Conservation (phyloP, 192 early-diverging fungal genomes). For the Coemansia sp. region DNA sequence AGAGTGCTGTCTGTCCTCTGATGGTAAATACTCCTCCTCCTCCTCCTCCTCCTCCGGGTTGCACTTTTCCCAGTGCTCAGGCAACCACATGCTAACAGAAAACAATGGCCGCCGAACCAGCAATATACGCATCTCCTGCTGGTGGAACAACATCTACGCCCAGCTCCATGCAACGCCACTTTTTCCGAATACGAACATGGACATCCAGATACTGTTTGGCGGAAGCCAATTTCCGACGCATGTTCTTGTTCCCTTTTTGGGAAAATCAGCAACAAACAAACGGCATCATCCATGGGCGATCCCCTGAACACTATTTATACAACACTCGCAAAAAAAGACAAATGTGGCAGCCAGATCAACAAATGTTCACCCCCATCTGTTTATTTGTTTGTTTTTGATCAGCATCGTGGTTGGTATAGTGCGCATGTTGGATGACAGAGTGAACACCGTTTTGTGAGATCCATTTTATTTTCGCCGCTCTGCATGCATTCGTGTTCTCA, state of each 20-base stretch:
- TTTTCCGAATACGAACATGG: not conserved
- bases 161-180: not conserved
- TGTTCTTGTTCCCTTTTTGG: not conserved
- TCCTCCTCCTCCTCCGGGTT: not conserved
- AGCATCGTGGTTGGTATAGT: not conserved
- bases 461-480: not conserved
- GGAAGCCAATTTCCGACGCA: not conserved
- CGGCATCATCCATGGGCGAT: not conserved
- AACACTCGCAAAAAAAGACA: not conserved
- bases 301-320: not conserved
- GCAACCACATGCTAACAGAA: not conserved
- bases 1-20: not conserved
- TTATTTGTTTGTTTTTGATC: slow-evolving; percentile 7
- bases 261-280: not conserved
- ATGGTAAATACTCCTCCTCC: not conserved
- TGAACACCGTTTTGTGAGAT: not conserved
- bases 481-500: not conserved
- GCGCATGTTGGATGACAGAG: not conserved
- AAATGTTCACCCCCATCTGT: not conserved
- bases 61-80: not conserved
- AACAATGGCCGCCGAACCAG: not conserved
- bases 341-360: not conserved
- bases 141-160: not conserved
- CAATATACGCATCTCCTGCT: slow-evolving; percentile 1
- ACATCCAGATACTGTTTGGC: not conserved